Base-by-base conservation (phyloP, 108 stramenopile species). In the Stephanodiscus triporus region DNA sequence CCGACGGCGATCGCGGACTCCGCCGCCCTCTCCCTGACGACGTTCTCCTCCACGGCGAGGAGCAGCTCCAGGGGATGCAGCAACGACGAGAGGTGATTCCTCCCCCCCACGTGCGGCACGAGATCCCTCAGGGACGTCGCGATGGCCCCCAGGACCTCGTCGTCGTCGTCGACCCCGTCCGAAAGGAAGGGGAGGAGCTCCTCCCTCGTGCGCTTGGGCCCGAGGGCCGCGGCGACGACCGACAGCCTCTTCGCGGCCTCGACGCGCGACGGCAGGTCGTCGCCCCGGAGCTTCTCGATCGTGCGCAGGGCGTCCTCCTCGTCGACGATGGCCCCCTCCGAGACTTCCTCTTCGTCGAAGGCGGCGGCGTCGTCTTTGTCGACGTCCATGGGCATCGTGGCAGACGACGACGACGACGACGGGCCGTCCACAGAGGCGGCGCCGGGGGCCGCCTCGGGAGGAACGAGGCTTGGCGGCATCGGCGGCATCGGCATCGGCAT, bases 21-120 rank as follows among this genome's bases (percentile, higher is more conserved):
- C 20, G 84, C 69, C 17, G 96, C 96, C 32, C 77, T 82, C 11
- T 98, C 96, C 32, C 98, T 83, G 5, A 92, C 90, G 9, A 79
- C 68, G 56, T 32, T 78, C 64, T 95, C 91, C 66, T 93, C 95
- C 61, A 96, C 97, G 4, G 92, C 91, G 63, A 96, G 72, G 13
- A 99, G 90, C 19, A 88, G 63, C 75, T 98, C 96, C 47, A 99
- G 80, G 8, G 97, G 96, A 48, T 71, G 86, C 37, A 99, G 72
- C 40, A 99, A 78, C 20, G 70, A 65, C 23, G 84, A 61, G 2
- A 84, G 86, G 61, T 89, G 74, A 10, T 49, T 63, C 9, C 73
- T 40, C 2, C 90, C 90, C n/a, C 94, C 94, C 7, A 93, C 90
- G 51, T 85, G 75, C 0, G 81, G 76, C 7, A 91, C 65, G 65